Evolutionary conservation across 2,329 filamentous ascomycete species (phyloP).

Genomic region (Aspergillus sp.): DNA sequence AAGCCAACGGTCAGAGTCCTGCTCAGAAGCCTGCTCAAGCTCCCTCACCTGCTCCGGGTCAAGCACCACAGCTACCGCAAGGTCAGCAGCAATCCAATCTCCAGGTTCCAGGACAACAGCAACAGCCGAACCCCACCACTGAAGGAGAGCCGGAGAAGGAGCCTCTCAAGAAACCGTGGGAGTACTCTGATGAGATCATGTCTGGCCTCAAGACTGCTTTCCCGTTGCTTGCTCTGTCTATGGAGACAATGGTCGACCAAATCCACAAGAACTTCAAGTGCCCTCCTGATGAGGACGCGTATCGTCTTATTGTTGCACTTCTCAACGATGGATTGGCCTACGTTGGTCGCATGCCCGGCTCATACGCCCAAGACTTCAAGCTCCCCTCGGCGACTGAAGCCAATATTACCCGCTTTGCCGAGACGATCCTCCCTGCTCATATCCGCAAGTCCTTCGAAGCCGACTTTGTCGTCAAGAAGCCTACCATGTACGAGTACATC

Average conservation of each 20-base stretch:
- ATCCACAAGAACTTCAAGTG: constrained; percentile 99
- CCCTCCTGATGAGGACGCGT: constrained; percentile 96
- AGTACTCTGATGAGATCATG: constrained; percentile 94
- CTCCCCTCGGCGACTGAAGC: constrained; percentile 87
- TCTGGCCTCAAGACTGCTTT: constrained; percentile 95
- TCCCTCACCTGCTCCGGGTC: constrained; percentile 16
- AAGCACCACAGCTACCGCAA: constrained; percentile 28
- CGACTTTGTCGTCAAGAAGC: constrained; percentile 95
- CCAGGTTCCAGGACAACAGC: constrained; percentile 36
- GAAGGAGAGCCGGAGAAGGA: constrained; percentile 44
- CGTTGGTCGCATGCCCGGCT: constrained; percentile 81
- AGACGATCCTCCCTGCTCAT: constrained; percentile 91
- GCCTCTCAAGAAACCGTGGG: constrained; percentile 81
- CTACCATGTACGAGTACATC: constrained; percentile 98
- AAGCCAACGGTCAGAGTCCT: constrained; percentile 20
- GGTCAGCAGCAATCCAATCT: constrained; percentile 33
- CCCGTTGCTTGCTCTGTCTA: constrained; percentile 89
- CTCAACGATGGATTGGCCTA: constrained; percentile 95
- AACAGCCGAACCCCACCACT: constrained; percentile 30
- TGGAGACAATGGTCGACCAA: constrained; percentile 99
- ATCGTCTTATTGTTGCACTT: constrained; percentile 93
- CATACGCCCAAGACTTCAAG: constrained; percentile 90
- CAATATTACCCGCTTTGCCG: constrained; percentile 95
- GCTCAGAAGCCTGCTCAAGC: constrained; percentile 19
- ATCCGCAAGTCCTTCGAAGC: constrained; percentile 95